phyloP scores from a whole-genome alignment of 1,139 yeast species.

The Hyphopichia burtonii region DNA sequence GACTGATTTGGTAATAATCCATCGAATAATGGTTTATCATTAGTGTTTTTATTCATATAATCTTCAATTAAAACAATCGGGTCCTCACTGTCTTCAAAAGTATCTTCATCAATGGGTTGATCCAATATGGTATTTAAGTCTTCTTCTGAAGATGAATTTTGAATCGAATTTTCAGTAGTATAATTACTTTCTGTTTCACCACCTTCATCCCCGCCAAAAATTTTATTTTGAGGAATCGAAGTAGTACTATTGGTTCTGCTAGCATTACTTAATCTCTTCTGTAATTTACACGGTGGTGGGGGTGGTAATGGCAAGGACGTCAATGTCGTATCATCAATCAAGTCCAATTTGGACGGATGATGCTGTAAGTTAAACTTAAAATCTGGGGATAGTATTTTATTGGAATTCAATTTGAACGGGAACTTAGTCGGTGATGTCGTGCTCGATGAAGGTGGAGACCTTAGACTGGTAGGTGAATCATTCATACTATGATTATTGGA shows the following conservation, averaged over 20 bases:
- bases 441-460: not conserved
- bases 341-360: constrained; percentile 57
- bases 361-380: constrained; percentile 10
- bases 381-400: not conserved
- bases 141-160: constrained; percentile 2
- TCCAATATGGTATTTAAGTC: constrained; percentile 8
- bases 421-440: not conserved
- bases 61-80: constrained; percentile 55
- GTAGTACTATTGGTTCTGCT: not conserved
- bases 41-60: constrained; percentile 26
- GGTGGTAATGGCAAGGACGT: constrained; percentile 72
- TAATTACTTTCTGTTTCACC: constrained; percentile 1
- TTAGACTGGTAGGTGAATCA: not conserved
- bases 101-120: constrained; percentile 16
- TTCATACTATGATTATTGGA: no score
- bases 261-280: not conserved
- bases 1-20: not conserved
- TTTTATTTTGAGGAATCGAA: constrained; percentile 1
- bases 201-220: constrained; percentile 1
- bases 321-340: constrained; percentile 58
- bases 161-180: not conserved
- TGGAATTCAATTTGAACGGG: not conserved
- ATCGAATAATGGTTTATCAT: not conserved
- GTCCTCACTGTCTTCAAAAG: constrained; percentile 36
- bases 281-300: constrained; percentile 31